Percentiles rank a stretch among this genome's conserved stretches.
These are phyloP conservation scores for Parachaetomium inaequale DNA, from an alignment of 495 filamentous ascomycete genomes.

Conservation along the genomic window DNA sequence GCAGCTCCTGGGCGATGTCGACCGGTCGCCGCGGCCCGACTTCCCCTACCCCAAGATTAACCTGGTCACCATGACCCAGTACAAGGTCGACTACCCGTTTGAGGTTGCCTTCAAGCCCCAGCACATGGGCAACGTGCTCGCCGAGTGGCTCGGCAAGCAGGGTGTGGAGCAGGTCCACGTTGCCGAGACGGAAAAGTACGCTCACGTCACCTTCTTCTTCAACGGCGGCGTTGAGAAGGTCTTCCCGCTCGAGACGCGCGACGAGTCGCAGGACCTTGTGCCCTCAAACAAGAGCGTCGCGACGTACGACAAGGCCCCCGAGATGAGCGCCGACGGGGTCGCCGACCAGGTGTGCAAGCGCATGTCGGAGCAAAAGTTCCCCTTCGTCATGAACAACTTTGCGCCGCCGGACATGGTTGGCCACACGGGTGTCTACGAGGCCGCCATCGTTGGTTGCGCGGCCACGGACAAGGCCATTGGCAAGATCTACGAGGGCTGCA, in stretches of 20 bases:
- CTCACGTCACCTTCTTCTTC: conserved; percentile 99
- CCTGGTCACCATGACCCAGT: conserved; percentile 97
- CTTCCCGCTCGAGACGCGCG: conserved; percentile 82
- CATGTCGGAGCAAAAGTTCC: conserved; percentile 74
- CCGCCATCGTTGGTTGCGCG: conserved; percentile 79
- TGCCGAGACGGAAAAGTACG: conserved; percentile 98
- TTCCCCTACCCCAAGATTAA: conserved; percentile 93
- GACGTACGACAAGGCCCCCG: conserved; percentile 95
- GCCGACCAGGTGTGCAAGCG: conserved; percentile 82
- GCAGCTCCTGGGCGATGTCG: conserved; percentile 85
- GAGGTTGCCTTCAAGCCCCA: conserved; percentile 91
- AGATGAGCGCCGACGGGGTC: conserved; percentile 89
- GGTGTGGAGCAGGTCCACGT: conserved; percentile 87
- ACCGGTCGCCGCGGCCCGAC: conserved; percentile 83
- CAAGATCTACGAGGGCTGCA: conserved; percentile 85
- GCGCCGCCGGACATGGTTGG: conserved; percentile 99
- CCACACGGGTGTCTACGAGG: conserved; percentile 95
- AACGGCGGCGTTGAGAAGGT: conserved; percentile 98
- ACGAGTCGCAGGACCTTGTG: conserved; percentile 56
- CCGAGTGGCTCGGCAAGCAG: conserved; percentile 90
- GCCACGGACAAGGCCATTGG: conserved; percentile 93
- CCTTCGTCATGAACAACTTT: conserved; percentile 99
- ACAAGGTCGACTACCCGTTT: conserved; percentile 94
- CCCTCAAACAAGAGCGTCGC: conserved; percentile 70
- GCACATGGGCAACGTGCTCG: conserved; percentile 92